phyloP scores from a whole-genome alignment of 202 grass and related monocot genomes.

The Eragrostis tef region DNA sequence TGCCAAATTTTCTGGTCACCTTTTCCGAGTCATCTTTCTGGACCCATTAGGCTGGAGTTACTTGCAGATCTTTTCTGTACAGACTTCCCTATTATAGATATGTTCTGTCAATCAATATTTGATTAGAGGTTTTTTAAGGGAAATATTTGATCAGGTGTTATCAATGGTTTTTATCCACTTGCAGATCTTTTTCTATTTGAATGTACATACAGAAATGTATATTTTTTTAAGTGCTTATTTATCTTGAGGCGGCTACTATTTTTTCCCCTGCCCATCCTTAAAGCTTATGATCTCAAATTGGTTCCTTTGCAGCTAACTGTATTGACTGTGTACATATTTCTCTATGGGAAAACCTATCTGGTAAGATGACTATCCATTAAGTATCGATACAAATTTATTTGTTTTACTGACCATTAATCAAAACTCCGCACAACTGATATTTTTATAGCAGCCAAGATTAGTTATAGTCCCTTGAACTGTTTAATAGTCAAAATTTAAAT shows the following conservation, averaged over 20 bases:
- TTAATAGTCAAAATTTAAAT: too few relatives aligned
- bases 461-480: too few relatives aligned
- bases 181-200: slow-evolving; percentile 33
- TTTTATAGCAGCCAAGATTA: too few relatives aligned
- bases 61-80: neutral
- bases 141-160: neutral
- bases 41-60: neutral
- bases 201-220: neutral
- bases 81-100: too few relatives aligned
- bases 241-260: slow-evolving; percentile 23
- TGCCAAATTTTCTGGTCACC: neutral
- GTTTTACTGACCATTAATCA: neutral
- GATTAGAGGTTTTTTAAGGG: neutral
- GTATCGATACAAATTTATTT: slow-evolving; percentile 18
- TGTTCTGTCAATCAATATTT: neutral
- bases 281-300: slow-evolving; percentile 34
- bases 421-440: too few relatives aligned
- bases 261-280: slow-evolving; percentile 10
- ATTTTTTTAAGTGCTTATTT: slow-evolving; percentile 7
- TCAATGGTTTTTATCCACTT: neutral
- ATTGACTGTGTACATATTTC: slow-evolving; percentile 88
- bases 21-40: slow-evolving; percentile 17
- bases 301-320: slow-evolving; percentile 79
- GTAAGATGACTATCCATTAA: slow-evolving; percentile 52
- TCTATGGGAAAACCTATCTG: slow-evolving; percentile 90